Base-by-base conservation (phyloP, 2,329 filamentous ascomycete species). In the Venturia carpophila region DNA sequence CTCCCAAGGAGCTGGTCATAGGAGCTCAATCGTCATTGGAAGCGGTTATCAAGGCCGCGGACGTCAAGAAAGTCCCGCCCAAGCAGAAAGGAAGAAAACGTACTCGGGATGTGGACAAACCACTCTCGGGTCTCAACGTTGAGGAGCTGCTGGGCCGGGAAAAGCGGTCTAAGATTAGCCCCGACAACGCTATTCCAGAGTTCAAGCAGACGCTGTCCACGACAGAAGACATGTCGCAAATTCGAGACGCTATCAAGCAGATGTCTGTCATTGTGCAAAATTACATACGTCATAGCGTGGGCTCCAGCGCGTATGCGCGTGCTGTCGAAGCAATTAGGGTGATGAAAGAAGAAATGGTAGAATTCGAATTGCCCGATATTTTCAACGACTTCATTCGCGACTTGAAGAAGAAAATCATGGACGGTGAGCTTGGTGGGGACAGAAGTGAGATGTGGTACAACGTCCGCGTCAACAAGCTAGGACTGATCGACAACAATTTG, bases 31-130 rank as follows among this genome's bases (percentile, higher is more conserved):
- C 82, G 2, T 72, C 80, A 30, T 75, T 97, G 15, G 80, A 87
- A 2, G 78, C 80, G 17, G 81, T 97, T 11, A 84, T 90, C 66
- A 76, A 83, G 58, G 83, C 82, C 15, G 89, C 91, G 24, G 86
- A 91, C 67, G 86, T 99, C 67, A 96, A 97, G 79, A 91, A 91
- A 88, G 91, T 96, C 0, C 90, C 91, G 9, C 87, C 88, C 0
- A 94, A 92, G 74, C 83, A 83, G 49, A 91, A 91, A 74, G 87
- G 89, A 43, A 87, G 86, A 67, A 88, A 88, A 71, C 79, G 81
- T 45, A 81, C 82, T 56, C 84, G 85, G 69, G 87, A 95, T 39
- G 77, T 83, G 0, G 83, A 88, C 66, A 93, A 93, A 70, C 94
- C 94, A 0, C 84, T 96, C 10, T 97, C 93, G 0, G 92, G 92